phyloP scores from a whole-genome alignment of 2,329 filamentous ascomycete genomes.

The Emergomyces africanus region DNA sequence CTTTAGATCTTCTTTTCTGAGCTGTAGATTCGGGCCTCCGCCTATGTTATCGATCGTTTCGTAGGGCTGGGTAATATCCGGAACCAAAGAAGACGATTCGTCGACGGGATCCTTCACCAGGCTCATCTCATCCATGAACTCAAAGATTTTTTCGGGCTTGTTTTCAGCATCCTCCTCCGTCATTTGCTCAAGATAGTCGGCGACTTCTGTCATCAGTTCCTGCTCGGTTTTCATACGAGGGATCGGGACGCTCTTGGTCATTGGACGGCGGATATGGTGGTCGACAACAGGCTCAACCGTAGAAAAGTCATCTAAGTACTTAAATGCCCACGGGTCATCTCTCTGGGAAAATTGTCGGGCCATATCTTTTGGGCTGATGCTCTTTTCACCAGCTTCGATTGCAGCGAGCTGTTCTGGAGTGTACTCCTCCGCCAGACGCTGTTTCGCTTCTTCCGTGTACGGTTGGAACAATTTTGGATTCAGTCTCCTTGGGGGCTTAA shows the following conservation, averaged over 20 bases:
- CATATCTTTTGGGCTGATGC: constrained; percentile 63
- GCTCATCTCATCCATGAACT: constrained; percentile 35
- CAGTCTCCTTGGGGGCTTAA: constrained; percentile 9
- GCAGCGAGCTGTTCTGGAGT: constrained; percentile 69
- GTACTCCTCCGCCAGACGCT: constrained; percentile 53
- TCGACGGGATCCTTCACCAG: constrained; percentile 39
- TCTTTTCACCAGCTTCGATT: constrained; percentile 65
- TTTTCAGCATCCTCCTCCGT: constrained; percentile 14
- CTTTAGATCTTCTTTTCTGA: neutral
- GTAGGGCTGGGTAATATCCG: constrained; percentile 37
- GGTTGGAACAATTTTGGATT: constrained; percentile 33
- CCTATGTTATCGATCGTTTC: constrained; percentile 19
- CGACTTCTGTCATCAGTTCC: constrained; percentile 45
- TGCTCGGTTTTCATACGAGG: constrained; percentile 47
- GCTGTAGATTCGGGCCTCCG: constrained; percentile 15
- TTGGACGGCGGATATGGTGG: constrained; percentile 43
- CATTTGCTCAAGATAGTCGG: constrained; percentile 25
- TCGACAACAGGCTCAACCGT: constrained; percentile 67
- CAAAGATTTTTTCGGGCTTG: constrained; percentile 37
- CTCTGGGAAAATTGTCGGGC: constrained; percentile 59
- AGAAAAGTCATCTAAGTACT: constrained; percentile 74
- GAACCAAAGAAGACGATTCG: constrained; percentile 37
- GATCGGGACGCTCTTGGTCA: constrained; percentile 41
- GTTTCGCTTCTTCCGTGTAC: constrained; percentile 56
- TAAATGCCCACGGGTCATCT: constrained; percentile 56